Percentiles rank a stretch among this genome's conserved stretches.
These are phyloP conservation scores for Salix exigua DNA, from an alignment of 345 rosid genomes.

Conservation along the genomic window DNA sequence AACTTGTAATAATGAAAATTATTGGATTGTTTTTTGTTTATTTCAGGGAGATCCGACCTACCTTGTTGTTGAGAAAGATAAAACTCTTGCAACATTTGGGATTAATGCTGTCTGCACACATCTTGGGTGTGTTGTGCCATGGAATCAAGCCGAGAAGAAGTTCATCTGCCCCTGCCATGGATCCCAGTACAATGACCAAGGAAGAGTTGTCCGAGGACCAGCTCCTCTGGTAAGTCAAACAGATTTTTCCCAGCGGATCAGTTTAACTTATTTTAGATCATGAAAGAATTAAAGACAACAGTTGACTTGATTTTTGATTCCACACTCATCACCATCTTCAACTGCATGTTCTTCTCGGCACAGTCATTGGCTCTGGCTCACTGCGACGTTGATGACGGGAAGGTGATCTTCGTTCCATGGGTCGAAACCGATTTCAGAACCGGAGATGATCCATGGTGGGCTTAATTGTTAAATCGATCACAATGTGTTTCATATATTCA, in stretches of 20 bases:
- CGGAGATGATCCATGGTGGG: slow-evolving; percentile 94
- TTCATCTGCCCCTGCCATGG: slow-evolving; percentile 97
- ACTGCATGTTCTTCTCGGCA: background rate
- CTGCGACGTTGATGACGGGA: slow-evolving; percentile 67
- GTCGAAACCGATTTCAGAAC: slow-evolving; percentile 95
- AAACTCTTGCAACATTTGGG: slow-evolving; percentile 71
- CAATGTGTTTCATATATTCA: background rate
- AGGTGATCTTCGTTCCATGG: slow-evolving; percentile 91
- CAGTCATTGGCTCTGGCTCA: slow-evolving; percentile 95
- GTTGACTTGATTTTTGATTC: background rate
- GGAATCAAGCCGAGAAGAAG: slow-evolving; percentile 82
- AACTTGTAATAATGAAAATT: background rate
- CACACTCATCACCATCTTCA: background rate
- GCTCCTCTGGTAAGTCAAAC: slow-evolving; percentile 76
- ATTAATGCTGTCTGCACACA: slow-evolving; percentile 91
- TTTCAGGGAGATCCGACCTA: slow-evolving; percentile 93
- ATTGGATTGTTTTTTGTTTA: slow-evolving; percentile 4
- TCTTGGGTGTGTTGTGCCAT: slow-evolving; percentile 94
- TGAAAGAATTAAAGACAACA: background rate
- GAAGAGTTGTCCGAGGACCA: slow-evolving; percentile 95
- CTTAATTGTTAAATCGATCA: slow-evolving; percentile 26
- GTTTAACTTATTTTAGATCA: background rate
- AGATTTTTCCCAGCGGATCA: background rate
- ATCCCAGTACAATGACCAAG: slow-evolving; percentile 95
- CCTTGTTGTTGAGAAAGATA: slow-evolving; percentile 89